A percentile compares a stretch with the other conserved stretches of the same genome.
phyloP scores from a whole-genome alignment of 306 rosid species.

The Morella rubra region DNA sequence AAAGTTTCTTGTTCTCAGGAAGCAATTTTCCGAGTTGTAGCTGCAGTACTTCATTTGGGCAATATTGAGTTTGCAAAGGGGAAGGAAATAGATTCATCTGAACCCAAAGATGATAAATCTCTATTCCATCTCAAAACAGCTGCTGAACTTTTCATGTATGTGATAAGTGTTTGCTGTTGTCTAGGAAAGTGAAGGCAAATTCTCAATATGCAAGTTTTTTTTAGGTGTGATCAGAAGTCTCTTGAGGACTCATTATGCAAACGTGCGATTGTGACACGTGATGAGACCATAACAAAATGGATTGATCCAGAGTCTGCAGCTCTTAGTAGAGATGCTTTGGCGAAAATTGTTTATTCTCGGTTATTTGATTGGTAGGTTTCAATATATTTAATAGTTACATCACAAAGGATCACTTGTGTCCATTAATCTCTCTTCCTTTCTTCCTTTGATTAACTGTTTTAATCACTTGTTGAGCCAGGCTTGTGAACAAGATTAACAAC shows the following conservation, averaged over 20 bases:
- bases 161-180: slow-evolving; percentile 14
- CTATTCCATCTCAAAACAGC: slow-evolving; percentile 71
- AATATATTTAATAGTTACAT: slow-evolving; percentile 4
- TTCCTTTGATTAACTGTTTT: slow-evolving; percentile 23
- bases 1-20: slow-evolving; percentile 51
- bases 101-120: slow-evolving; percentile 81
- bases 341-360: slow-evolving; percentile 83
- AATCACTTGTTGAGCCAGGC: slow-evolving; percentile 52
- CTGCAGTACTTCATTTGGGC: slow-evolving; percentile 94
- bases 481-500: slow-evolving; percentile 82
- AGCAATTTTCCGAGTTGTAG: slow-evolving; percentile 82
- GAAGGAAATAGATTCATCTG: slow-evolving; percentile 67
- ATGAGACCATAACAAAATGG: slow-evolving; percentile 79
- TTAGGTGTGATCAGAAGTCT: slow-evolving; percentile 78
- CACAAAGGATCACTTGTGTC: slow-evolving; percentile 1
- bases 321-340: slow-evolving; percentile 85
- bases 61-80: slow-evolving; percentile 86
- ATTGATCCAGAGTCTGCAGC: slow-evolving; percentile 74
- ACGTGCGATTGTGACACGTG: slow-evolving; percentile 92
- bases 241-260: slow-evolving; percentile 93
- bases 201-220: slow-evolving; percentile 22
- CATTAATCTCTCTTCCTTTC: background rate
- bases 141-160: slow-evolving; percentile 85
- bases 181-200: slow-evolving; percentile 21
- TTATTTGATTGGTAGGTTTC: slow-evolving; percentile 83